Evolutionary conservation across 2,329 filamentous ascomycete genomes (phyloP).

Genomic region (Thermomyces lanuginosus): DNA sequence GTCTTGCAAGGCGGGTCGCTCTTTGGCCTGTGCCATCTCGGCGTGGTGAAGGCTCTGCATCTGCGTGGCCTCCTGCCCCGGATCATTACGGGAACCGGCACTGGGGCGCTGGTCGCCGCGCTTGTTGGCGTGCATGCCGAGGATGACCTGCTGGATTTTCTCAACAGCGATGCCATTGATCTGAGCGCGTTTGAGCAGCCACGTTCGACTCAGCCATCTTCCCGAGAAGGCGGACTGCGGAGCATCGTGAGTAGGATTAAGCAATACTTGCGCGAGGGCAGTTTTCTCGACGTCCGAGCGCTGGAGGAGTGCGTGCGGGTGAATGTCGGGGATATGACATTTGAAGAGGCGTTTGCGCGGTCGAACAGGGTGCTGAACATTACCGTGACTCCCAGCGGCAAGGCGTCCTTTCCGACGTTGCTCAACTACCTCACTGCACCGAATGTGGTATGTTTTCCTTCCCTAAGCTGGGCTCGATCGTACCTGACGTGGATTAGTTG

Average conservation of each 20-base stretch:
- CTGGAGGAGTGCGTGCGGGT: constrained; percentile 69
- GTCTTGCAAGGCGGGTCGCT: constrained; percentile 82
- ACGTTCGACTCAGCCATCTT: constrained; percentile 10
- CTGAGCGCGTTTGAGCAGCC: constrained; percentile 55
- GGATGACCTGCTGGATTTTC: constrained; percentile 60
- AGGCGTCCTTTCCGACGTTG: constrained; percentile 62
- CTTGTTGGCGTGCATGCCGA: constrained; percentile 76
- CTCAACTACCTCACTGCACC: constrained; percentile 88
- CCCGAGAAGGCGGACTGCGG: constrained; percentile 2
- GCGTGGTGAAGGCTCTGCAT: constrained; percentile 77
- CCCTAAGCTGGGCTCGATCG: constrained; percentile 1
- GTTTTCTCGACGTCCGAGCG: constrained; percentile 67
- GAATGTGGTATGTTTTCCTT: constrained; percentile 55
- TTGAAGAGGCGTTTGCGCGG: constrained; percentile 75
- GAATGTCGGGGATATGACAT: constrained; percentile 79
- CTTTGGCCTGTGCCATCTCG: constrained; percentile 78
- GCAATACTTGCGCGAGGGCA: constrained; percentile 59
- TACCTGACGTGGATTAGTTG: constrained; percentile 33
- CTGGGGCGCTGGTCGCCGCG: constrained; percentile 76
- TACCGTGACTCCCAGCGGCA: constrained; percentile 61
- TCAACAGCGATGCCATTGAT: constrained; percentile 68
- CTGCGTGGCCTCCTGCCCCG: constrained; percentile 64
- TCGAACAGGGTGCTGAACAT: constrained; percentile 86
- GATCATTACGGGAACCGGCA: constrained; percentile 82
- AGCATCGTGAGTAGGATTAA: constrained; percentile 48